phyloP scores from a whole-genome alignment of 768 basidiomycete species.

The Mycena indigotica region DNA sequence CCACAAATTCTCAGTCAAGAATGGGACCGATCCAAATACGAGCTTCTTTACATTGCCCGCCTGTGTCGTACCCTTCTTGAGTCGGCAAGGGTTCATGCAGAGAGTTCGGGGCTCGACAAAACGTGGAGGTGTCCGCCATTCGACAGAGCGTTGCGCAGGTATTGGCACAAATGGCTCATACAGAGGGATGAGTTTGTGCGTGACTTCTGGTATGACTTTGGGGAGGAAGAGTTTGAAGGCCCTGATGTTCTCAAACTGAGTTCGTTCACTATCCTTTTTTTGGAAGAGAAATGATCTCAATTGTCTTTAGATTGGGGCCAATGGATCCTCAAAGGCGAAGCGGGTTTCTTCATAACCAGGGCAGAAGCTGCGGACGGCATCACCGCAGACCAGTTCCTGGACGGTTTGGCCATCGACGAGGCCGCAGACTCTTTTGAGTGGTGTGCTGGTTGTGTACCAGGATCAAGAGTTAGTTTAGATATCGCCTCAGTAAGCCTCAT shows the following conservation, averaged over 20 bases:
- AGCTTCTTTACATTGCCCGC: conserved; percentile 46
- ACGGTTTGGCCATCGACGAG: conserved; percentile 9
- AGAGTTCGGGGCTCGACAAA: conserved; percentile 31
- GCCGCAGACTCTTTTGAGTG: conserved; percentile 2
- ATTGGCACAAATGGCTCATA: conserved; percentile 46
- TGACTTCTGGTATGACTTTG: conserved; percentile 44
- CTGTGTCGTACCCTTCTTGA: conserved; percentile 39
- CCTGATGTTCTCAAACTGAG: conserved; percentile 41
- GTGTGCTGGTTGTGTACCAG: not conserved
- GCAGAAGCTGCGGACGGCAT: conserved; percentile 17
- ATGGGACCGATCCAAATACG: conserved; percentile 45
- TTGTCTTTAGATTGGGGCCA: conserved; percentile 15
- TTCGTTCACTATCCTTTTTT: conserved; percentile 20
- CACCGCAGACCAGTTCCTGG: conserved; percentile 13
- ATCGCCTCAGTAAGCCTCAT: not conserved
- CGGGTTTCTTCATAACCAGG: conserved; percentile 17
- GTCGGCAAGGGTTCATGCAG: conserved; percentile 34
- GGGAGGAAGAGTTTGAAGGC: conserved; percentile 41
- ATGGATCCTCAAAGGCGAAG: conserved; percentile 17
- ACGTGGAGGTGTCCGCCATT: conserved; percentile 44
- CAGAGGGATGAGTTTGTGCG: conserved; percentile 39
- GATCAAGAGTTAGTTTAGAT: not conserved
- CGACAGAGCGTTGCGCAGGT: conserved; percentile 45
- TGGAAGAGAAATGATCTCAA: not conserved
- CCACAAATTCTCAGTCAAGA: conserved; percentile 33